phyloP scores from a whole-genome alignment of 768 basidiomycete genomes.

The Pisolithus orientalis region DNA sequence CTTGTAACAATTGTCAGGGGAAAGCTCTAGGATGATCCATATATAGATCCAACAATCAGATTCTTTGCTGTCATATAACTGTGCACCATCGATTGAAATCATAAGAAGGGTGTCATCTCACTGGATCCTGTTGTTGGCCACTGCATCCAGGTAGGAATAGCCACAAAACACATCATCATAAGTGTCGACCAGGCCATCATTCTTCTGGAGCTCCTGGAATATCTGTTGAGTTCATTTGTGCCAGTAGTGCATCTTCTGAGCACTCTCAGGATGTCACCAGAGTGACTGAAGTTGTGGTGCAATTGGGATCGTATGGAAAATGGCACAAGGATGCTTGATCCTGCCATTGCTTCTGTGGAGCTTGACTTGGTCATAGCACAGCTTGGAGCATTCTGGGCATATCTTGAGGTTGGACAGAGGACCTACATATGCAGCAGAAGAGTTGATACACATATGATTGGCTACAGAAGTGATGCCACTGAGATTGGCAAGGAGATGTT shows the following conservation, averaged over 20 bases:
- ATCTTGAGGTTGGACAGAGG: background rate
- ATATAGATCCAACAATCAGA: conserved; percentile 22
- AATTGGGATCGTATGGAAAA: background rate
- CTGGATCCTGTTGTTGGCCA: background rate
- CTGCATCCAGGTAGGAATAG: background rate
- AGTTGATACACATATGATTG: background rate
- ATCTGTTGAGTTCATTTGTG: background rate
- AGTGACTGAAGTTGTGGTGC: background rate
- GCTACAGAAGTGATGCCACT: too few species aligned
- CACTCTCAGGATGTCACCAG: background rate
- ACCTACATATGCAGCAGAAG: background rate
- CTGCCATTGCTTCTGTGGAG: too few species aligned
- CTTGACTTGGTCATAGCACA: background rate
- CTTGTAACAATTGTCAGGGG: conserved; percentile 1
- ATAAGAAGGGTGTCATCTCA: conserved; percentile 26
- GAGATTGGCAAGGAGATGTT: too few species aligned
- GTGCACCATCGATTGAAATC: conserved; percentile 34
- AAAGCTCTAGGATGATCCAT: conserved; percentile 27
- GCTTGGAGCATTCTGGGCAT: background rate
- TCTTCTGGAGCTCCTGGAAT: background rate
- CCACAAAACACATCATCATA: background rate
- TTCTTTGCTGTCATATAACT: conserved; percentile 27
- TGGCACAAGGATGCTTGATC: background rate
- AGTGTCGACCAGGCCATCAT: background rate
- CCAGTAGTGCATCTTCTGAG: background rate